Evolutionary conservation across 331 rosid genomes (phyloP).

Genomic region (Phaseolus coccineus): DNA sequence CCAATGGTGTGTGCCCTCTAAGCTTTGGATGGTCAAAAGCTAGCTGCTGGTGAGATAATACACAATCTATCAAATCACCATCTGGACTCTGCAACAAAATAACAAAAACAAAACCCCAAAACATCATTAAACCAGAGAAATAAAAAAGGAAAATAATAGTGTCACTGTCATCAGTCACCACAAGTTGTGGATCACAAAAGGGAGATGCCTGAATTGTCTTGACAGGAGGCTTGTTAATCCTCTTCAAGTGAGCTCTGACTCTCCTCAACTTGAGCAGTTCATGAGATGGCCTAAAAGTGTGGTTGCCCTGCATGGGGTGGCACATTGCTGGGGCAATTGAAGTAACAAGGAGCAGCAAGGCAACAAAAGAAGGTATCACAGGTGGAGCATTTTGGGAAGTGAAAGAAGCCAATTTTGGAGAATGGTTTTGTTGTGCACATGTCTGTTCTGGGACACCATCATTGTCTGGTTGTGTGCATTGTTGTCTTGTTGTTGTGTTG

Average conservation of each 20-base stretch:
- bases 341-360: slow-evolving; percentile 24
- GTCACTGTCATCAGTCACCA: neutral
- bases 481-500: neutral
- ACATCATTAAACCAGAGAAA: neutral
- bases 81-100: slow-evolving; percentile 30
- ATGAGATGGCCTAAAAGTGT: neutral
- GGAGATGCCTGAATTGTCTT: slow-evolving; percentile 27
- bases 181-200: neutral
- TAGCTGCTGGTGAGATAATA: slow-evolving; percentile 18
- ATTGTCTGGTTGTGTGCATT: slow-evolving; percentile 11
- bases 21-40: slow-evolving; percentile 28
- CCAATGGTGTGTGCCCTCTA: slow-evolving; percentile 12
- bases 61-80: slow-evolving; percentile 32
- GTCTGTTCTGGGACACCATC: neutral
- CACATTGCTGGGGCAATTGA: slow-evolving; percentile 28
- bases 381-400: slow-evolving; percentile 17
- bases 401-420: slow-evolving; percentile 6
- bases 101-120: neutral
- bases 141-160: neutral
- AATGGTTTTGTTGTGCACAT: slow-evolving; percentile 13
- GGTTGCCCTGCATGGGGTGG: neutral
- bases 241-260: slow-evolving; percentile 15
- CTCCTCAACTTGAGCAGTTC: neutral
- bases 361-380: slow-evolving; percentile 22
- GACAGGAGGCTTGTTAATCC: slow-evolving; percentile 16